Evolutionary conservation across 352 stramenopile genomes (phyloP).

Genomic region (Vaucheria bursata): DNA sequence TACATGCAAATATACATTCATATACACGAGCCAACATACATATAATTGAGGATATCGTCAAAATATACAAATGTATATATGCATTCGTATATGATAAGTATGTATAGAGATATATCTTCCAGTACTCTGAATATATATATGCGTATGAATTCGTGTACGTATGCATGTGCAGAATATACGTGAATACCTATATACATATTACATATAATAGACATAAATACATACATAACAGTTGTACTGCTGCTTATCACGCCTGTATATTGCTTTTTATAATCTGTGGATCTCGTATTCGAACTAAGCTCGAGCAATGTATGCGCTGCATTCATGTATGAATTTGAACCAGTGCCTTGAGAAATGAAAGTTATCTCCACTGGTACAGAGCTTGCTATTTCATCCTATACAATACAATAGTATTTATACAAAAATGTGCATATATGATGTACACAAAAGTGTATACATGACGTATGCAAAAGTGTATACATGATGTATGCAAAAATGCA

Average conservation of each 20-base stretch:
- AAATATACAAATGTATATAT: too few relatives aligned
- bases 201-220: not conserved
- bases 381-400: conserved; percentile 23
- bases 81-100: too few relatives aligned
- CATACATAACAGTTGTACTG: not conserved
- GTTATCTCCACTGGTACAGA: conserved; percentile 40
- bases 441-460: conserved; percentile 1
- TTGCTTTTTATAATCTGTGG: not conserved
- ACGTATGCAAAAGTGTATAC: not conserved
- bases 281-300: not conserved
- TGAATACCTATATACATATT: conserved; percentile 2
- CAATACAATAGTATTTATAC: not conserved
- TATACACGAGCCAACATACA: not conserved
- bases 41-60: too few relatives aligned
- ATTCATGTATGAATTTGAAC: conserved; percentile 3
- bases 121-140: too few relatives aligned
- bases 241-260: not conserved
- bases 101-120: too few relatives aligned
- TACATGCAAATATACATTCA: not conserved
- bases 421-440: not conserved
- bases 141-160: too few relatives aligned
- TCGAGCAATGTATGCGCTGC: not conserved
- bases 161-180: too few relatives aligned
- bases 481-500: not conserved
- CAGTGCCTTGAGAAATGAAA: conserved; percentile 16